A percentile compares a stretch with the other conserved stretches of the same genome.
Conservation (phyloP, 345 rosid genomes). For the Heritiera littoralis region DNA sequence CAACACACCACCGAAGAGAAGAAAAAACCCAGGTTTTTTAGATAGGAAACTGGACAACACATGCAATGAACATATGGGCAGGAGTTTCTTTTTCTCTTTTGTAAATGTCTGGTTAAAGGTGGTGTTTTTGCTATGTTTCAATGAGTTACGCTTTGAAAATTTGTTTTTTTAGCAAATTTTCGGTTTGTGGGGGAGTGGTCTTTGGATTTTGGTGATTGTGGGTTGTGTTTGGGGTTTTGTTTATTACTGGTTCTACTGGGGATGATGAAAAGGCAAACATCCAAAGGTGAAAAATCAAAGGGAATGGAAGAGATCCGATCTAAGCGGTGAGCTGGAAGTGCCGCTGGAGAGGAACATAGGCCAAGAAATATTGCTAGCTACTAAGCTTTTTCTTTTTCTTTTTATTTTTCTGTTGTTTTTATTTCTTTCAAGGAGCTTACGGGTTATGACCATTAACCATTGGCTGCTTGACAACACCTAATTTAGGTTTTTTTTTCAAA, state of each 20-base stretch:
- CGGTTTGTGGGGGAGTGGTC: conserved; percentile 1
- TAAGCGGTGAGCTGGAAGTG: conserved; percentile 44
- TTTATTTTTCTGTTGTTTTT: neutral
- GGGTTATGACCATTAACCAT: neutral
- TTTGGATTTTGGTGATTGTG: conserved; percentile 17
- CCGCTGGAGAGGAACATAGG: conserved; percentile 19
- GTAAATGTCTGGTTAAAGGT: neutral
- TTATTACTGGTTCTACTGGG: conserved; percentile 21
- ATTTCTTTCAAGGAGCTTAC: neutral
- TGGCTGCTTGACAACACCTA: conserved; percentile 4
- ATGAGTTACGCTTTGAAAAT: neutral
- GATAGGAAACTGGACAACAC: conserved; percentile 15
- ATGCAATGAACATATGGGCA: conserved; percentile 20
- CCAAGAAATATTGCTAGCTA: conserved; percentile 11
- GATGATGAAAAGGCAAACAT: conserved; percentile 30
- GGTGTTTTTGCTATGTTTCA: neutral
- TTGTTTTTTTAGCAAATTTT: conserved; percentile 11
- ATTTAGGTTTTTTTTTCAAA: neutral
- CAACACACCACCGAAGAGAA: neutral
- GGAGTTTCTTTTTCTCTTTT: neutral
- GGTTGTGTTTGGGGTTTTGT: neutral
- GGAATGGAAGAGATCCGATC: conserved; percentile 42
- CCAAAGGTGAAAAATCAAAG: conserved; percentile 25
- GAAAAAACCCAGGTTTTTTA: conserved; percentile 18
- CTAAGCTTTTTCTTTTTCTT: neutral